Evolutionary conservation across 352 stramenopile genomes (phyloP), one percentile per base, ranked within the genome.

Genomic region (Pythium rhizo-oryzae): DNA sequence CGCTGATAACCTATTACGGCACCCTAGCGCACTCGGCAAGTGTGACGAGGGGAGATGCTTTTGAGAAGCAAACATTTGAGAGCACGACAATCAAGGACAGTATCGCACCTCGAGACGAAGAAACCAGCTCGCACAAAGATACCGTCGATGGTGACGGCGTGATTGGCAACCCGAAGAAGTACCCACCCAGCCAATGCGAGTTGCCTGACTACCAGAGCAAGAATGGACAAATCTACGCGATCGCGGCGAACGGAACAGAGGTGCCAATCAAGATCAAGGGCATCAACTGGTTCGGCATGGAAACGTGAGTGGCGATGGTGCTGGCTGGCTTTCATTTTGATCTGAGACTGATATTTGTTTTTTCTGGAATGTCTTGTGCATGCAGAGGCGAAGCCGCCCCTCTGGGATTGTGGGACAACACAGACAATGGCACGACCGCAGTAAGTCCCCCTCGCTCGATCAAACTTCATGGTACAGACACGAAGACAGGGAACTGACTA

Each of bases 271-370:
- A 91, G 69, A 89, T 95, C 61, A 93, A 95, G 67, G 85, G 85
- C 53, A 74, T 95, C 52, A 95, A 95, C 77, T 95, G 85, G 85
- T 84, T 91, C 44, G 87, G 87, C 57, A 92, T 93, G 84, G 74
- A 95, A 30, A 70, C 69, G 47, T 85, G 79, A 51, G 81, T 62
- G 24, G 4, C 5, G 6, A 25, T 15, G 6, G 3, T 5, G 23
- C 4, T 19, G 18, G 41, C 39, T 61, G 33, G 23, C 3, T 49
- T 37, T 23, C 13, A 25, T 51, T 61, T 43, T 57, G 23, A 43
- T 50, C 33, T 66, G 30, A 5, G 21, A 19, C n/a, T 41, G 23
- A 18, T 15, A 5, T 57, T 28, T 25, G 12, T 1, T 64, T 18
- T 66, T 15, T 7, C 28, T 33, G 28, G 28, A 33, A 33, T 33